Conservation (phyloP, 495 filamentous ascomycete genomes). For the Lasiosphaeria ovina region DNA sequence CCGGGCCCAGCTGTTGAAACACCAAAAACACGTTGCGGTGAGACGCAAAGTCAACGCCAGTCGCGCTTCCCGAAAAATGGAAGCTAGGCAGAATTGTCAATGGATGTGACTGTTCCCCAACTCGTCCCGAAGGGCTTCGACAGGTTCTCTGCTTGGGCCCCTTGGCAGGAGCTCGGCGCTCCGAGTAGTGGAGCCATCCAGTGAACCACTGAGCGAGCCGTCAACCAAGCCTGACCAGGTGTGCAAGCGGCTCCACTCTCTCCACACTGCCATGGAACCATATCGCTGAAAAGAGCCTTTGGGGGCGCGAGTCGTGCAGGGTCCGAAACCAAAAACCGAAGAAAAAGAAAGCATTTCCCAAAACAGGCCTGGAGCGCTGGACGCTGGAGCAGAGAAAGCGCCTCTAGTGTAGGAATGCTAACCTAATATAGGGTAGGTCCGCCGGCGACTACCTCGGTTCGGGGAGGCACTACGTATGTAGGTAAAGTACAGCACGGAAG, state of each 20-base stretch:
- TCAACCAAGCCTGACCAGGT: neutral
- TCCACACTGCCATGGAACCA: neutral
- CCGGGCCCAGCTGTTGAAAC: no score
- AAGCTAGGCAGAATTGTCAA: no score
- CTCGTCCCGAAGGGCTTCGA: neutral
- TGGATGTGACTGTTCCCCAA: no score
- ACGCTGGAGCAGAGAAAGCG: no score
- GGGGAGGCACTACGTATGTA: no score
- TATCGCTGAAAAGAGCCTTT: neutral
- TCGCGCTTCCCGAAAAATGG: conserved; percentile 1
- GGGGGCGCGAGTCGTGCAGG: neutral
- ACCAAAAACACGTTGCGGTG: no score
- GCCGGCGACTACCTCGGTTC: no score
- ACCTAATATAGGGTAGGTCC: no score
- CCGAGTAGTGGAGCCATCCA: neutral
- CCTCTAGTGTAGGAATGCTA: no score
- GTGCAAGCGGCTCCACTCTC: conserved; percentile 1
- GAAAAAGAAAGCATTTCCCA: neutral
- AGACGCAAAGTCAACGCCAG: no score
- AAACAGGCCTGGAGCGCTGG: neutral
- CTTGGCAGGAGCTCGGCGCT: neutral
- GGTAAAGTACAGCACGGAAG: no score
- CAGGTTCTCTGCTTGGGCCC: neutral
- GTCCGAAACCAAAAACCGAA: neutral
- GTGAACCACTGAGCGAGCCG: neutral